Evolutionary conservation across 139 green algal genomes (phyloP).

Genomic region (Closterium sp.): DNA sequence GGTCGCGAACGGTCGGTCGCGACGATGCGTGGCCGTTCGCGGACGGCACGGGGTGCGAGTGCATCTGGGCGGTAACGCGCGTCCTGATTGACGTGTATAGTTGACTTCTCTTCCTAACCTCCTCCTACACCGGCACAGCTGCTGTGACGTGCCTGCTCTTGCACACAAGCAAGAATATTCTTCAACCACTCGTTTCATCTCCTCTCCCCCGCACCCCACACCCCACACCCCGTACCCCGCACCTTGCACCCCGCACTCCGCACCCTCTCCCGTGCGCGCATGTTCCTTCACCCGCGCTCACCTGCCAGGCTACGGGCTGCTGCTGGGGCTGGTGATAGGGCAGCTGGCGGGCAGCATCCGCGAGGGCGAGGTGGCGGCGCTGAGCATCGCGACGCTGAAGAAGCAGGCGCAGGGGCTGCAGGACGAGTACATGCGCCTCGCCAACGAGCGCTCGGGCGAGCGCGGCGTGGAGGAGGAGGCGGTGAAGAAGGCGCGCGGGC

Average conservation of each 20-base stretch:
- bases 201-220: too few relatives aligned
- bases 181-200: too few relatives aligned
- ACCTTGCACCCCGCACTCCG: too few relatives aligned
- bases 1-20: too few relatives aligned
- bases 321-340: slow-evolving; percentile 17
- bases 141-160: too few relatives aligned
- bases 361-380: slow-evolving; percentile 1
- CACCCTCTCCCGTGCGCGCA: not conserved
- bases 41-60: too few relatives aligned
- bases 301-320: slow-evolving; percentile 6
- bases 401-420: slow-evolving; percentile 41
- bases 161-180: too few relatives aligned
- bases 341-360: slow-evolving; percentile 3
- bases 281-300: not conserved
- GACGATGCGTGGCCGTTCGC: too few relatives aligned
- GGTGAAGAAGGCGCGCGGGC: not conserved
- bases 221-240: not conserved
- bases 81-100: not conserved
- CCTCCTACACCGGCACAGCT: too few relatives aligned
- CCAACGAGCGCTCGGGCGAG: slow-evolving; percentile 12
- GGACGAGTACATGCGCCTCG: slow-evolving; percentile 34
- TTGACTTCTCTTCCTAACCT: not conserved
- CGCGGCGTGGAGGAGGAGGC: not conserved
- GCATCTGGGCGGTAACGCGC: too few relatives aligned
- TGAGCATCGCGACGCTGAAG: slow-evolving; percentile 32